Conservation (phyloP, 78 protist genomes). For the Monosiga brevicollis region DNA sequence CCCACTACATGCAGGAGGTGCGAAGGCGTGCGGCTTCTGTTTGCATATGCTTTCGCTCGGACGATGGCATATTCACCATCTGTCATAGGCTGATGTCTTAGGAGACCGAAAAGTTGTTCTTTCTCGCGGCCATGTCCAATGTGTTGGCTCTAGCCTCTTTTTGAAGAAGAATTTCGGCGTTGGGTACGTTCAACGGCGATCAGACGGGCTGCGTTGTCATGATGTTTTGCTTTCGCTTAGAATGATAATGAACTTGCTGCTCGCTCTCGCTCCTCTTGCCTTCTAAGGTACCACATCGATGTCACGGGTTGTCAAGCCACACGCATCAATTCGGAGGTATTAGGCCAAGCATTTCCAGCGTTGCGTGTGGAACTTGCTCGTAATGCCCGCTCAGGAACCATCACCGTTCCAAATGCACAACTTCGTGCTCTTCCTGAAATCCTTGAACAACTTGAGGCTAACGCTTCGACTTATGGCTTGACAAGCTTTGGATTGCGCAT, state of each 20-base stretch:
- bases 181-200: conserved; percentile 30
- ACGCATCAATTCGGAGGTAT: background rate
- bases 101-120: conserved; percentile 4
- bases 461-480: too few species aligned
- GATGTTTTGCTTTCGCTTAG: background rate
- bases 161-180: conserved; percentile 22
- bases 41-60: background rate
- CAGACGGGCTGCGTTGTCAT: too few species aligned
- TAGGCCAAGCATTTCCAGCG: background rate
- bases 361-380: too few species aligned
- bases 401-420: too few species aligned
- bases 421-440: too few species aligned
- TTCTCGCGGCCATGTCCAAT: conserved; percentile 8
- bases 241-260: background rate
- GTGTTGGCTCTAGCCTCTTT: conserved; percentile 22
- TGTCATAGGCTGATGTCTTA: conserved; percentile 22
- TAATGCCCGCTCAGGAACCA: too few species aligned
- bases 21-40: background rate
- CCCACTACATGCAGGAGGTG: conserved; percentile 9
- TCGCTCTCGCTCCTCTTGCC: background rate
- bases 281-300: background rate
- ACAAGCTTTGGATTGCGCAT: background rate
- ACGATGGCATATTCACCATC: background rate
- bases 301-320: background rate
- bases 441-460: too few species aligned